Evolutionary conservation across 2,329 filamentous ascomycete genomes (phyloP).

Genomic region (Alternaria solani): DNA sequence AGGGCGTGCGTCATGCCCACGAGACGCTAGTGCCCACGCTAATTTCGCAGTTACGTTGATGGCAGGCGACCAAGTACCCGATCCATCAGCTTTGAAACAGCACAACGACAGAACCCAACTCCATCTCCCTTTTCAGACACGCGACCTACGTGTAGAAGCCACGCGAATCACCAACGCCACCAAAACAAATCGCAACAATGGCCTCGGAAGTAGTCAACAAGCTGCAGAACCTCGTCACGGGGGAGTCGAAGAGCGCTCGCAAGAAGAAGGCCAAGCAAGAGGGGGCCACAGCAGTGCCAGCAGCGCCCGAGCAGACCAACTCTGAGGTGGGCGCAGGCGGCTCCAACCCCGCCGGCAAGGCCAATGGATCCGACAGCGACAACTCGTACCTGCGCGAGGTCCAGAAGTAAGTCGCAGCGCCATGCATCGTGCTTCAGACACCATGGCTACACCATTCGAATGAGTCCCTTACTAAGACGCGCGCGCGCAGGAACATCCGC

Average conservation of each 20-base stretch:
- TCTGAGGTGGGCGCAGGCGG: constrained; percentile 42
- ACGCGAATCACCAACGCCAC: constrained; percentile 11
- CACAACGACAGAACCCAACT: constrained; percentile 16
- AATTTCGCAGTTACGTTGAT: constrained; percentile 21
- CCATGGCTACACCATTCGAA: background rate
- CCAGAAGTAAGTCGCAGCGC: constrained; percentile 73
- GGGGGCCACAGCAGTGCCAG: constrained; percentile 54
- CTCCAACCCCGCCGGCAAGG: constrained; percentile 48
- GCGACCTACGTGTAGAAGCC: constrained; percentile 27
- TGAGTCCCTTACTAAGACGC: constrained; percentile 25
- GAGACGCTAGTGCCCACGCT: constrained; percentile 24
- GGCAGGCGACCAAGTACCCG: constrained; percentile 19
- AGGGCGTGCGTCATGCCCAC: constrained; percentile 17
- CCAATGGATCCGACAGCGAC: constrained; percentile 72
- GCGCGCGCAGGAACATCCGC: constrained; percentile 75
- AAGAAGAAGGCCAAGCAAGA: constrained; percentile 62
- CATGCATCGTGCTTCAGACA: constrained; percentile 6
- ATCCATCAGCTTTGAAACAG: constrained; percentile 20
- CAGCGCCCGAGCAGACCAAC: constrained; percentile 48
- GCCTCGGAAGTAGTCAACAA: constrained; percentile 68
- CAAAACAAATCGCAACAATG: constrained; percentile 34
- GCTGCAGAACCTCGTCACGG: constrained; percentile 67
- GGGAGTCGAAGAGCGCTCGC: constrained; percentile 60
- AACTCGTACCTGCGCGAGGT: constrained; percentile 86
- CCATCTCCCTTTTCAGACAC: constrained; percentile 13